Evolutionary conservation across 169 alveolate species (phyloP).

Genomic region (Plasmodium sp.): DNA sequence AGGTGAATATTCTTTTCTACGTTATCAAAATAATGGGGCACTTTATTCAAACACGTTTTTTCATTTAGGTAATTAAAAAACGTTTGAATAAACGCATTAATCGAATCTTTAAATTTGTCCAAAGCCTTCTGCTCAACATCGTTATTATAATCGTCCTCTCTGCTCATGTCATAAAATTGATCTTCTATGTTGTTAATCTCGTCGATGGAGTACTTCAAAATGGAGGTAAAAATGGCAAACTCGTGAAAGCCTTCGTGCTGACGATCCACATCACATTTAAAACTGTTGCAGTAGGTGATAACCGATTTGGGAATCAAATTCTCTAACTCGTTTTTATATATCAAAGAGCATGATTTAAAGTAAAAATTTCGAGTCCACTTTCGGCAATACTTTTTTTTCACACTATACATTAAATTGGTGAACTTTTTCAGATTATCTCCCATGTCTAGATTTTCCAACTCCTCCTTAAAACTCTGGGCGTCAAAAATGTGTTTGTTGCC

Average conservation of each 20-base stretch:
- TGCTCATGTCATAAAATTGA: slow-evolving; percentile 10
- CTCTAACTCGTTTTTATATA: slow-evolving; percentile 61
- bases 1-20: slow-evolving; percentile 18
- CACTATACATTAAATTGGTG: slow-evolving; percentile 68
- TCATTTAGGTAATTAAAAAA: slow-evolving; percentile 20
- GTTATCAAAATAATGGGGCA: slow-evolving; percentile 48
- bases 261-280: slow-evolving; percentile 23
- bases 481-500: slow-evolving; percentile 3
- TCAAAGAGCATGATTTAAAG: slow-evolving; percentile 55
- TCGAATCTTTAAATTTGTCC: slow-evolving; percentile 7
- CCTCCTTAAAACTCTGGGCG: slow-evolving; percentile 42
- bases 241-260: slow-evolving; percentile 29
- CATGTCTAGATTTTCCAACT: slow-evolving; percentile 38
- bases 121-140: not conserved
- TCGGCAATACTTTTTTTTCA: slow-evolving; percentile 45
- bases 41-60: slow-evolving; percentile 13
- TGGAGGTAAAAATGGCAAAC: slow-evolving; percentile 28
- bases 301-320: slow-evolving; percentile 54
- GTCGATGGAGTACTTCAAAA: slow-evolving; percentile 22
- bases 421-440: slow-evolving; percentile 34
- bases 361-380: slow-evolving; percentile 64
- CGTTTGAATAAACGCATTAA: slow-evolving; percentile 42
- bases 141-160: slow-evolving; percentile 7
- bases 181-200: slow-evolving; percentile 65
- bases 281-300: slow-evolving; percentile 57